Base-by-base conservation (phyloP, 371 early-diverging fungal genomes). In the Rhizomucor miehei region DNA sequence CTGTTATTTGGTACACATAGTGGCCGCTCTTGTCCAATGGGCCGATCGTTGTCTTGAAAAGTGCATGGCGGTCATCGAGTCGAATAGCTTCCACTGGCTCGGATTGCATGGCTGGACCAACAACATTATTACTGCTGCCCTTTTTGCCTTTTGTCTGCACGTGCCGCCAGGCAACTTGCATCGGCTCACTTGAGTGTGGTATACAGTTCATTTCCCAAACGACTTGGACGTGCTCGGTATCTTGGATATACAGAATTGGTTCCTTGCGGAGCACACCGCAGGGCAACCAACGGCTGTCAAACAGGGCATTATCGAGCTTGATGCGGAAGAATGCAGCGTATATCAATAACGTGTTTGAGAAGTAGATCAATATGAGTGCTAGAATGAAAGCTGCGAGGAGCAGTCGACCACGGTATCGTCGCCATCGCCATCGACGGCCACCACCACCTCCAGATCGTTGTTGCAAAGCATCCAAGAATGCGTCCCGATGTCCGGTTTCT, bases 141-240 rank as follows among this genome's bases (percentile, higher is more conserved):
- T 52, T 48, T 10, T 47, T 35, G 6, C 57, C 53, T 29, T 29
- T 3, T 29, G 29, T 8, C 8, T 29, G n/a, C n/a, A n/a, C 8
- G 29, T 29, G 29, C 29, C 8, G 29, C 79, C 75, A 79, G 13
- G 59, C 57, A 5, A 83, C 46, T 1, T 41, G 56, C 79, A 84
- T 75, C 29, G 29, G 29, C 17, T 78, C 71, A 13, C 71, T 65
- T 24, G 66, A 41, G 6, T 62, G 46, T 51, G 59, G 65, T 5
- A 66, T 69, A 50, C 84, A 84, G 43, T 81, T 84, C 67, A 77
- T 74, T 40, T 84, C 84, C 84, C 84, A 84, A 13, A 84, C 78
- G 3, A 84, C 73, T 48, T 81, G 71, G 14, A 80, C 66, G 36
- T 77, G 69, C 10, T 68, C 60, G 9, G 67, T 73, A 43, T 80